Base-by-base conservation (phyloP, 2,329 filamentous ascomycete genomes). In the Neocatenulostroma microsporum region DNA sequence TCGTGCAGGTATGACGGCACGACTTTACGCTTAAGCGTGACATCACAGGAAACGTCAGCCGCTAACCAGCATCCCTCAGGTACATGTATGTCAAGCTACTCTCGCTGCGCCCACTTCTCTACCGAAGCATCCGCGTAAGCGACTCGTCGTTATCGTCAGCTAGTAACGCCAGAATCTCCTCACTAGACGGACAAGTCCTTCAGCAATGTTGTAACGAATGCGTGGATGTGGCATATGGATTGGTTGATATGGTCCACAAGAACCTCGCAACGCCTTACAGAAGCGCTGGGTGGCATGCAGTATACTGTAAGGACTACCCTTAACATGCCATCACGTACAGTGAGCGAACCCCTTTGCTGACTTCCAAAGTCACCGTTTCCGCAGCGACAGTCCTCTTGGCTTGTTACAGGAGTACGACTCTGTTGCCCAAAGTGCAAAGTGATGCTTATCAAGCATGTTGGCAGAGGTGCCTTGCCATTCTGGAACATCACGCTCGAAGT, bases 1-100 rank as follows among this genome's bases (percentile, higher is more conserved):
- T 30, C 11, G 11, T 17, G 14, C 7, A 9, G 28, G 28, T 30
- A 30, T 19, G 28, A 10, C 28, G 17, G 10, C 21, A 9, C 13
- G 14, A 9, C 28, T 6, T 30, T 12, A 30, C 28, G n/a, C n/a
- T n/a, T n/a, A n/a, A n/a, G n/a, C n/a, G n/a, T 30, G 28, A 30
- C 14, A 20, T 9, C 28, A n/a, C n/a, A n/a, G n/a, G n/a, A n/a
- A n/a, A n/a, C n/a, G n/a, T n/a, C n/a, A n/a, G n/a, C n/a, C n/a
- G n/a, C n/a, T n/a, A n/a, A n/a, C n/a, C n/a, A n/a, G n/a, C n/a
- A n/a, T 19, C 17, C 10, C 5, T 19, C 8, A 30, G 28, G 8
- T 30, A 19, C 9, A 19, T 30, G 21, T 30, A 30, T 18, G 28
- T 30, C 14, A 19, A 19, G 10, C 28, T 30, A 10, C 15, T 30